Evolutionary conservation across 208 protist species (phyloP), one percentile per base, ranked within the genome.

Genomic region (Wallacemonas sp.): DNA sequence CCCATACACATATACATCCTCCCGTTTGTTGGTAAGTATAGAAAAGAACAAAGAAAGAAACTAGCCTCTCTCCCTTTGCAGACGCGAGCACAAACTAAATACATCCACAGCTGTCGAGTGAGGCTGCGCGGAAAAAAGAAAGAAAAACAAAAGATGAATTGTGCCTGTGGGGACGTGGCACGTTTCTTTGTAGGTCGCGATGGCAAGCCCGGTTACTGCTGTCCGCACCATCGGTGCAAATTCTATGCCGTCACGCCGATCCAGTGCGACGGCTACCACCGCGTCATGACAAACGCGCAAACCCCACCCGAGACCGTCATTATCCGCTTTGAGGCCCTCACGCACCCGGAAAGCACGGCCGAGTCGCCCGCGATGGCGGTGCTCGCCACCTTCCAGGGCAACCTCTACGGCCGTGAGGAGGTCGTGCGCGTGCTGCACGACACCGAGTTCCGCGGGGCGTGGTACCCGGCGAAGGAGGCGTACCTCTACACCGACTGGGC

Each of bases 91-190:
- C 36, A 7, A 41, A 0, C 18, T 20, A 14, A 36, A 4, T 39
- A 26, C 48, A 33, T 71, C 26, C n/a, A 8, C 41, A 28, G 16
- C 22, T 29, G n/a, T n/a, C n/a, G n/a, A n/a, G n/a, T n/a, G n/a
- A n/a, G n/a, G n/a, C n/a, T n/a, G n/a, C n/a, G n/a, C n/a, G n/a
- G n/a, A n/a, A n/a, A n/a, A n/a, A n/a, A n/a, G n/a, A n/a, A n/a
- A n/a, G n/a, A n/a, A n/a, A n/a, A n/a, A n/a, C n/a, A 12, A 29
- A 25, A 12, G 18, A 95, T 95, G 89, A 77, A 92, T 74, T 96
- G 90, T 70, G 67, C 77, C 31, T 96, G 90, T 65, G 83, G 78
- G 0, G 28, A 64, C 7, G 75, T 67, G 10, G 87, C 77, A 2
- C 73, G 71, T 20, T 84, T 77, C 52, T 54, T 75, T 38, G 67